Base-by-base conservation (phyloP, 805 yeast species). In the Myxozyma kluyveri region DNA sequence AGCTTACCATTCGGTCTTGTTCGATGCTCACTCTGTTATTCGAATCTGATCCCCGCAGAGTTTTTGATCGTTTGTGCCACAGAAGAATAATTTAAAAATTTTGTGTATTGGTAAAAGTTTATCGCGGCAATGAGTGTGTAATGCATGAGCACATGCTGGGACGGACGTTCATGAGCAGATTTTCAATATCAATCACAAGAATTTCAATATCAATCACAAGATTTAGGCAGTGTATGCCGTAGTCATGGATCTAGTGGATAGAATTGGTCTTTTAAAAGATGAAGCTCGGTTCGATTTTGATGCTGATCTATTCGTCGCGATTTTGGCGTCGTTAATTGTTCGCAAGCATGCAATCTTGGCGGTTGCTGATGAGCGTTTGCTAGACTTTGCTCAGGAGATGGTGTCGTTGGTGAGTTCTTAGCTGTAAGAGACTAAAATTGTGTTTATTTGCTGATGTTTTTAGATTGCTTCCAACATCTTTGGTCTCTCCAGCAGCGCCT, bases 381-480 rank as follows among this genome's bases (percentile, higher is more conserved):
- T 54, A 18, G 58, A 56, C 23, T 52, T 35, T 26, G 22, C 45
- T 2, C 51, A 56, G 38, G n/a, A 42, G 19, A 56, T 56, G 60
- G 45, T 48, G 10, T 49, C 39, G 35, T 36, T 47, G 48, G 60
- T 56, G 35, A 10, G 56, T 27, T 7, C 2, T 26, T 17, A 12
- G 2, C 19, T 0, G 18, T 17, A 5, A 24, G 4, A 36, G 23
- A 27, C 17, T n/a, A 22, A 23, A 12, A 18, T 12, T 10, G 26
- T 4, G 3, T 10, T 17, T 7, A 14, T 18, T 12, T 39, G 21
- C 12, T 46, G n/a, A 39, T 10, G 7, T 26, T n/a, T 18, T 9
- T 27, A 56, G 60, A 54, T 56, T 29, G 58, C 49, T 3, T 47
- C 57, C 21, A 51, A 51, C 23, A 42, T 56, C 4, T 56, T 56